phyloP scores from a whole-genome alignment of 352 stramenopile species.

The Pythium chondricola region DNA sequence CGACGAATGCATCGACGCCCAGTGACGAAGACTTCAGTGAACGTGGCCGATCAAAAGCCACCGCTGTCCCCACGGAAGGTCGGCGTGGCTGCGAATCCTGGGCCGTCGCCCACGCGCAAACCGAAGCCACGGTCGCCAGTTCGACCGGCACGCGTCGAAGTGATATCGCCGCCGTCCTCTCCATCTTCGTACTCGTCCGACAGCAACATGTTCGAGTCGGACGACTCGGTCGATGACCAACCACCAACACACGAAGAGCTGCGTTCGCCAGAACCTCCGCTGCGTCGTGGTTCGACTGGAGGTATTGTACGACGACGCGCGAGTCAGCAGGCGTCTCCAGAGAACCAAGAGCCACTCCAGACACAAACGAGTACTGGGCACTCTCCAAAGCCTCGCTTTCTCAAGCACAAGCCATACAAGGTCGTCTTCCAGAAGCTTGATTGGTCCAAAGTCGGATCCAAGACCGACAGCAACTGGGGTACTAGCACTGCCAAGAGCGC shows the following conservation, averaged over 20 bases:
- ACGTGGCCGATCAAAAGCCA: not conserved
- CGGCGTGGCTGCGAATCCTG: not conserved
- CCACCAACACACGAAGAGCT: not conserved
- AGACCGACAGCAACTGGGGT: conserved; percentile 47
- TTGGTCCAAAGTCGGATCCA: conserved; percentile 47
- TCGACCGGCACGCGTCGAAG: conserved; percentile 34
- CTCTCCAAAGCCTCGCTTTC: conserved; percentile 26
- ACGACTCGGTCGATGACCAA: conserved; percentile 4
- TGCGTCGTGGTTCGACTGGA: not conserved
- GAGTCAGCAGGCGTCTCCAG: not conserved
- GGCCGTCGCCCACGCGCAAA: not conserved
- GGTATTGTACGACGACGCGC: not conserved
- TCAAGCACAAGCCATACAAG: conserved; percentile 68
- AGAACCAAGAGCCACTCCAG: conserved; percentile 1
- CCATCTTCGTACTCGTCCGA: conserved; percentile 42
- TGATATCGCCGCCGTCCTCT: conserved; percentile 44
- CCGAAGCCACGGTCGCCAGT: too few relatives aligned
- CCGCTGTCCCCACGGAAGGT: conserved; percentile 14
- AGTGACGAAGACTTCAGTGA: not conserved
- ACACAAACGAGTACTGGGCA: conserved; percentile 4
- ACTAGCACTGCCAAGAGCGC: not conserved
- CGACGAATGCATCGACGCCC: not conserved
- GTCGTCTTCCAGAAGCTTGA: conserved; percentile 59
- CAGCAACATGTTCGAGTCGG: conserved; percentile 3
- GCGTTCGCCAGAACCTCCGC: not conserved